phyloP scores from a whole-genome alignment of 2,329 filamentous ascomycete species.

The Botrytis deweyae region DNA sequence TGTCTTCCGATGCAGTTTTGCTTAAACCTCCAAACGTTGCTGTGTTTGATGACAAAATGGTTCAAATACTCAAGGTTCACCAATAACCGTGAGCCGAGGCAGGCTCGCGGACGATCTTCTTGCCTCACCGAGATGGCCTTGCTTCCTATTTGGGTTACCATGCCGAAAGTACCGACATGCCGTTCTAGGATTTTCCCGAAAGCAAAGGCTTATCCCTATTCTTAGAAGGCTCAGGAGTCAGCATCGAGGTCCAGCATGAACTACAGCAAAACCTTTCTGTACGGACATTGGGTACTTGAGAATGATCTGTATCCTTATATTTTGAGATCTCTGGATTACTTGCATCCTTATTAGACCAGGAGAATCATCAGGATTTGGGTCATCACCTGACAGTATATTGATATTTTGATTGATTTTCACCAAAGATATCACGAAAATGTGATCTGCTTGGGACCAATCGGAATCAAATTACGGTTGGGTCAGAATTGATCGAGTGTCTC shows the following conservation, averaged over 20 bases:
- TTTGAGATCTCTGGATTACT: too few relatives aligned
- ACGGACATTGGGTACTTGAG: too few relatives aligned
- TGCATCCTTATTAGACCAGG: too few relatives aligned
- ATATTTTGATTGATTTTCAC: too few relatives aligned
- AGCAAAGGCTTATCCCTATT: not conserved
- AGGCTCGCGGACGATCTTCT: not conserved
- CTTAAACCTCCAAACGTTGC: conserved; percentile 1
- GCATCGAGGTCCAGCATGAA: not conserved
- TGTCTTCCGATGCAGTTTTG: conserved; percentile 9
- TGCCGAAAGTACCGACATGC: not conserved
- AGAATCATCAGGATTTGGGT: too few relatives aligned
- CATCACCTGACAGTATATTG: too few relatives aligned
- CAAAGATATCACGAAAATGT: too few relatives aligned
- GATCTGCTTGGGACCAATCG: too few relatives aligned
- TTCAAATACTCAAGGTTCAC: not conserved
- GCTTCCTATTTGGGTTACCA: conserved; percentile 11
- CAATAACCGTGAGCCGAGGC: conserved; percentile 13
- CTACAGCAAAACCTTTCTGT: too few relatives aligned
- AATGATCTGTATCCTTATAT: too few relatives aligned
- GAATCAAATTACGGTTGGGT: too few relatives aligned
- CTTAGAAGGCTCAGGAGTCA: not conserved
- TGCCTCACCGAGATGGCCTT: conserved; percentile 8
- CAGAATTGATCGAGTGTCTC: too few relatives aligned
- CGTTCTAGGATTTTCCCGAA: conserved; percentile 13
- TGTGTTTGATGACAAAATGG: not conserved